These are phyloP conservation scores for Pseudogymnoascus sp. DNA, from an alignment of 2,329 filamentous ascomycete species.

Conservation along the genomic window DNA sequence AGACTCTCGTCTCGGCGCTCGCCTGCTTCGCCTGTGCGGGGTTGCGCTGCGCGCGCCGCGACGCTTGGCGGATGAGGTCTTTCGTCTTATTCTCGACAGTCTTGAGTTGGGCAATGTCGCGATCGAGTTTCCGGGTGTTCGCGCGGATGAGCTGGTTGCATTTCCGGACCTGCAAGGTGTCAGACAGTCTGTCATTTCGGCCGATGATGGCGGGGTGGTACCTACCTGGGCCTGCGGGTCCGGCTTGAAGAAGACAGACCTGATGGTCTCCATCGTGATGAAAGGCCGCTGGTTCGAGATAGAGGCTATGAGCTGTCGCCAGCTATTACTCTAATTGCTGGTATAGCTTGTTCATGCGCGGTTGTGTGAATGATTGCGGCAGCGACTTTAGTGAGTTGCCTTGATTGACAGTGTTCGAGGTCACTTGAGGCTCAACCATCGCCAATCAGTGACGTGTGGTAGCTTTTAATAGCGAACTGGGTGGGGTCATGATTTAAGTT, in stretches of 20 bases:
- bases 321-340: background rate
- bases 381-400: background rate
- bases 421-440: conserved; percentile 8
- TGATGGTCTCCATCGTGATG: conserved; percentile 71
- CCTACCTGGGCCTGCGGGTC: conserved; percentile 86
- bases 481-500: conserved; percentile 4
- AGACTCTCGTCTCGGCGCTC: conserved; percentile 71
- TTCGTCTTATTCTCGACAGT: conserved; percentile 76
- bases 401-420: background rate
- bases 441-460: conserved; percentile 7
- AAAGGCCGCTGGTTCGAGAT: background rate
- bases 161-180: conserved; percentile 67
- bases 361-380: conserved; percentile 2
- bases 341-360: conserved; percentile 2
- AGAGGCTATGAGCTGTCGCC: conserved; percentile 6
- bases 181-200: conserved; percentile 10
- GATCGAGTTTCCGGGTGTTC: conserved; percentile 90
- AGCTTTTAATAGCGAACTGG: background rate
- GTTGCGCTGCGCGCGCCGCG: conserved; percentile 71
- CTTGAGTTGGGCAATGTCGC: conserved; percentile 75
- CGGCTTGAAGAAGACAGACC: conserved; percentile 79
- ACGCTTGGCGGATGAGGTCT: conserved; percentile 73
- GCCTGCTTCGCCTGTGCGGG: conserved; percentile 72
- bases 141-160: conserved; percentile 83
- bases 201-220: conserved; percentile 11